Conservation (phyloP, 1,284 basidiomycete species). For the Baeospora myosura region DNA sequence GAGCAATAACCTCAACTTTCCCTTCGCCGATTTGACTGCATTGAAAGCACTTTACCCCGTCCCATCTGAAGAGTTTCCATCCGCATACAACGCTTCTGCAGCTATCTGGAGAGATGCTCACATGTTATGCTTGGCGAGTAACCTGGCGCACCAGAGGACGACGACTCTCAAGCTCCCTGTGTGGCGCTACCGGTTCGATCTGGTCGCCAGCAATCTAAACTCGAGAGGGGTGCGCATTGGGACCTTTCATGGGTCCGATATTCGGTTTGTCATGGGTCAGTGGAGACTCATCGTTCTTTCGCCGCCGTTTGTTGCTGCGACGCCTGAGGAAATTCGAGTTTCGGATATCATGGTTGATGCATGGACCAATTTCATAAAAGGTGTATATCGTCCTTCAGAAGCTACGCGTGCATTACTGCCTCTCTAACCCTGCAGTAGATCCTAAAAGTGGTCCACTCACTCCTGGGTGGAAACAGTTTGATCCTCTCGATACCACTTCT, state of each 20-base stretch:
- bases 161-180: conserved; percentile 27
- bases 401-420: not conserved
- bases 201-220: conserved; percentile 34
- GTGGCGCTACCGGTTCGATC: conserved; percentile 37
- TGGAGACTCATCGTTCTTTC: conserved; percentile 24
- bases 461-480: conserved; percentile 21
- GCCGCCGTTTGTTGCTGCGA: conserved; percentile 26
- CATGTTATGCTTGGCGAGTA: conserved; percentile 37
- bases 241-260: conserved; percentile 34
- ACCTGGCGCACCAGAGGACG: conserved; percentile 31
- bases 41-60: conserved; percentile 23
- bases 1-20: conserved; percentile 38
- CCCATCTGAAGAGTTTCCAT: conserved; percentile 21
- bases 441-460: conserved; percentile 20
- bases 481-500: conserved; percentile 18
- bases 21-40: conserved; percentile 20
- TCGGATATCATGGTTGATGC: conserved; percentile 37
- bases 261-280: conserved; percentile 36
- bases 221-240: conserved; percentile 33
- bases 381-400: conserved; percentile 14
- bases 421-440: conserved; percentile 15
- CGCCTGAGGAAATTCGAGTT: conserved; percentile 28
- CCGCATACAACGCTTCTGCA: conserved; percentile 25
- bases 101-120: conserved; percentile 39
- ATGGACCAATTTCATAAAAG: conserved; percentile 41